Evolutionary conservation across 495 filamentous ascomycete species (phyloP).

Genomic region (Tuber indicum): DNA sequence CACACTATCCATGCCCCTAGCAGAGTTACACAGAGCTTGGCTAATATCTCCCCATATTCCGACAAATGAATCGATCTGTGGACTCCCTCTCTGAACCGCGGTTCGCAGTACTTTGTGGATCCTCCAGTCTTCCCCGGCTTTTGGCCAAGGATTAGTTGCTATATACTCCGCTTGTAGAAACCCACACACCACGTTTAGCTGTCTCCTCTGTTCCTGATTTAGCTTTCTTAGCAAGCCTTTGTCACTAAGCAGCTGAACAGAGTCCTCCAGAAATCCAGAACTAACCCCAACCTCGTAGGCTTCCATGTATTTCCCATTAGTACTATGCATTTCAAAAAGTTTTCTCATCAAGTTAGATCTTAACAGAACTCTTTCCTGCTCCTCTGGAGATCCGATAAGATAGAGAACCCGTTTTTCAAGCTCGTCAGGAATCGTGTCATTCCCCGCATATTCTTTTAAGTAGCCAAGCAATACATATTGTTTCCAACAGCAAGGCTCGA

Average conservation of each 20-base stretch:
- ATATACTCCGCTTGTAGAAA: conserved; percentile 13
- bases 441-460: conserved; percentile 1
- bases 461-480: conserved; percentile 21
- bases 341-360: conserved; percentile 25
- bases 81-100: background rate
- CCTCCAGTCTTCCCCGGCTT: background rate
- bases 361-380: conserved; percentile 11
- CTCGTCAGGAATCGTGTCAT: background rate
- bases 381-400: background rate
- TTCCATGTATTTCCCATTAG: conserved; percentile 3
- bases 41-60: background rate
- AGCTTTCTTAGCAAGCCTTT: background rate
- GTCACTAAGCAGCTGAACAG: conserved; percentile 6
- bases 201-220: background rate
- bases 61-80: background rate
- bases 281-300: conserved; percentile 16
- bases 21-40: background rate
- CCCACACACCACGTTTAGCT: background rate
- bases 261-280: conserved; percentile 14
- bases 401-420: background rate
- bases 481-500: conserved; percentile 12
- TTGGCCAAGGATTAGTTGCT: background rate
- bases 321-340: conserved; percentile 5
- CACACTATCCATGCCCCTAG: background rate
- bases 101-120: background rate